Base-by-base conservation (phyloP, 352 stramenopile species). In the Pythium oligandrum region DNA sequence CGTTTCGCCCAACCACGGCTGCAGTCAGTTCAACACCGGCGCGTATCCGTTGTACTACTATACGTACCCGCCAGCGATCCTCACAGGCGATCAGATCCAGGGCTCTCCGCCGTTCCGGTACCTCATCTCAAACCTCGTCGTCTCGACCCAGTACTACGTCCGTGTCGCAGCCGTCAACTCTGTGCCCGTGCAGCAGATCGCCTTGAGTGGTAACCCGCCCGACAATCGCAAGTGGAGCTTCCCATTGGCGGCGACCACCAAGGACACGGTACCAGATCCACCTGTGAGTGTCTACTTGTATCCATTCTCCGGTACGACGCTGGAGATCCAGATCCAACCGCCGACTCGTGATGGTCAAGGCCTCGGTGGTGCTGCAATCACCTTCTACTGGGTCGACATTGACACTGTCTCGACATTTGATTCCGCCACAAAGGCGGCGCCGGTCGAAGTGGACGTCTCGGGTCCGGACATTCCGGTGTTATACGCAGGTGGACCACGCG, bases 171-270 rank as follows among this genome's bases (percentile, higher is more conserved):
- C 93, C 11, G 63, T 86, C 7, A 98, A 98, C 68, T 86, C 77
- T 6, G 87, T 98, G 31, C 74, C 75, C 1, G 67, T 86, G 10
- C 91, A 98, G 67, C 61, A 76, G 49, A 83, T 98, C 47, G 71
- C 93, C 31, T 66, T 93, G 8, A 70, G 70, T 44, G 83, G 83
- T 8, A 81, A 83, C 34, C 77, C 87, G 9, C 79, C 78, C 7
- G 72, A 97, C 57, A 98, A 98, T 57, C 92, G 90, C 17, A 86
- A 96, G 56, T 98, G 94, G 93, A 96, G 86, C 33, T 83, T 77
- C 9, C 60, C 68, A 4, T 46, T 94, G 3, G 83, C 79, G 32
- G 78, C 82, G 0, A 80, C 75, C 1, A 91, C 93, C 0, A 73
- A 74, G 26, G 75, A 98, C 60, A 86, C 88, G 55, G 74, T 89